These are phyloP conservation scores for Kokia cookei DNA, from an alignment of 441 rosid genomes.

Conservation along the genomic window DNA sequence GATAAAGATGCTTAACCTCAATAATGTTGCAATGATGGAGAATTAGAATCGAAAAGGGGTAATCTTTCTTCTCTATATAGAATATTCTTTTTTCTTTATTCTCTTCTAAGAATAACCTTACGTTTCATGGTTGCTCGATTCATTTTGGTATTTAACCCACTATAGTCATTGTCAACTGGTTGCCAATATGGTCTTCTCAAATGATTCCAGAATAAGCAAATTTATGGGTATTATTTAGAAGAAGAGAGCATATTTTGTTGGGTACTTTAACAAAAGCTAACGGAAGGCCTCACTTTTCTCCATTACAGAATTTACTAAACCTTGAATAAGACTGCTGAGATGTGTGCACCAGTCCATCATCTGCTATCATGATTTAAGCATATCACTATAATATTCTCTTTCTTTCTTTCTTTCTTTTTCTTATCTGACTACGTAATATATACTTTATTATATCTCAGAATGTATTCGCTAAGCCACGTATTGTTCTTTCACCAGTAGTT, in stretches of 20 bases:
- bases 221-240: neutral
- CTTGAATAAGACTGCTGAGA: conserved; percentile 11
- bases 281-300: conserved; percentile 1
- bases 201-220: neutral
- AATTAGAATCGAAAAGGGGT: conserved; percentile 34
- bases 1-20: conserved; percentile 66
- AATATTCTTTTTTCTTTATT: too few species aligned
- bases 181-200: neutral
- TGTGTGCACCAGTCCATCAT: conserved; percentile 2
- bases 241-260: too few species aligned
- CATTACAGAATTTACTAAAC: conserved; percentile 7
- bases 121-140: neutral
- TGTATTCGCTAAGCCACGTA: conserved; percentile 4
- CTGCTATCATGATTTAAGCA: neutral
- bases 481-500: neutral
- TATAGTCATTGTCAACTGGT: neutral
- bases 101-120: neutral
- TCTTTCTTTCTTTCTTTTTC: neutral
- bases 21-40: conserved; percentile 44
- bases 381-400: neutral
- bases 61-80: too few species aligned
- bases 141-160: neutral
- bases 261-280: neutral
- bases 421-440: neutral
- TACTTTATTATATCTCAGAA: conserved; percentile 6